phyloP scores from a whole-genome alignment of 1,139 yeast species.

The Blastobotrys apis region DNA sequence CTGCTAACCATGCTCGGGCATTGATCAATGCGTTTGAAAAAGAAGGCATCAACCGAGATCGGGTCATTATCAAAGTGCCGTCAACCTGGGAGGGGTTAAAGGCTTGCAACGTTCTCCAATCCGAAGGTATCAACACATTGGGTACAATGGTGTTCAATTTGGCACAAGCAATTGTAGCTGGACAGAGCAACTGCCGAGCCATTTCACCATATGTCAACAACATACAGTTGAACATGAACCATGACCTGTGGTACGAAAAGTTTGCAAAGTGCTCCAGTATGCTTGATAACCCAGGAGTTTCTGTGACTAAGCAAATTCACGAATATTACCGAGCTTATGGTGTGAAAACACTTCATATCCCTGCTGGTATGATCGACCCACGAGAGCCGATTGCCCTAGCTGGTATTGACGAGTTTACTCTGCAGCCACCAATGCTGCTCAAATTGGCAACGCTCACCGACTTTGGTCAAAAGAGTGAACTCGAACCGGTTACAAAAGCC shows the following conservation, averaged over 20 bases:
- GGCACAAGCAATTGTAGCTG: slow-evolving; percentile 30
- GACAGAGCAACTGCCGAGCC: slow-evolving; percentile 28
- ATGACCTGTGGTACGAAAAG: slow-evolving; percentile 20
- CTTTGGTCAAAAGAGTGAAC: not conserved
- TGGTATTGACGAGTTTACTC: slow-evolving; percentile 36
- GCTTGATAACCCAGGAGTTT: slow-evolving; percentile 28
- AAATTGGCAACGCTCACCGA: not conserved
- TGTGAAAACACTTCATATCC: slow-evolving; percentile 29
- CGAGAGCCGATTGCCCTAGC: slow-evolving; percentile 28
- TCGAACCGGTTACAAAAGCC: not conserved
- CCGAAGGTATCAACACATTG: slow-evolving; percentile 26
- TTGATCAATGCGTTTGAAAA: slow-evolving; percentile 32
- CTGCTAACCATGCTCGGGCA: slow-evolving; percentile 26
- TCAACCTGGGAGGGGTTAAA: slow-evolving; percentile 33
- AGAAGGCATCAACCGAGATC: slow-evolving; percentile 30
- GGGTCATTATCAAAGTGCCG: slow-evolving; percentile 35
- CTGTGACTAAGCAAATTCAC: slow-evolving; percentile 29
- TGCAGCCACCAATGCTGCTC: slow-evolving; percentile 11
- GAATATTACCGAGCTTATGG: slow-evolving; percentile 33
- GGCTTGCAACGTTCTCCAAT: slow-evolving; percentile 29
- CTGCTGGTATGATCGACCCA: slow-evolving; percentile 34
- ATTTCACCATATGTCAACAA: slow-evolving; percentile 35
- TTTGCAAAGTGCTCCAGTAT: slow-evolving; percentile 17
- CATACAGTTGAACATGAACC: slow-evolving; percentile 27
- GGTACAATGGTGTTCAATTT: slow-evolving; percentile 35